Evolutionary conservation across 2,329 filamentous ascomycete genomes (phyloP).

Genomic region (Didymella segeticola): DNA sequence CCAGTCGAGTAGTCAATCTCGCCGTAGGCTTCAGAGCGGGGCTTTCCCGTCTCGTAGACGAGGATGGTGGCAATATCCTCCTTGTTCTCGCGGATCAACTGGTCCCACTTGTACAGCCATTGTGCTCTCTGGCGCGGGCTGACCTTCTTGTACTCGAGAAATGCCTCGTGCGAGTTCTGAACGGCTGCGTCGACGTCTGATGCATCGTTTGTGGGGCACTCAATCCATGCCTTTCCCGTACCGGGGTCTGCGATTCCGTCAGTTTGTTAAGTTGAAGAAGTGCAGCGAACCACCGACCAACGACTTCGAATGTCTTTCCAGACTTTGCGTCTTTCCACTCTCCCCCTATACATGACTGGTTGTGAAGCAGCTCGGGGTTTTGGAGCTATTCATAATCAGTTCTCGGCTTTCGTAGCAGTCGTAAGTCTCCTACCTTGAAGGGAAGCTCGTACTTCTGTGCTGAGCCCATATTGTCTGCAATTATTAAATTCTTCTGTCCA

Average conservation of each 20-base stretch:
- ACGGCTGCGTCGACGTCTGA: slow-evolving; percentile 69
- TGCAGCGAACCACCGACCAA: slow-evolving; percentile 49
- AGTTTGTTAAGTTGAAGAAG: neutral
- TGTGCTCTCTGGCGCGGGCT: slow-evolving; percentile 68
- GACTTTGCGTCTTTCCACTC: slow-evolving; percentile 64
- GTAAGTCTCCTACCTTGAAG: slow-evolving; percentile 49
- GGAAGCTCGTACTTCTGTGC: slow-evolving; percentile 47
- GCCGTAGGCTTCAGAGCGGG: slow-evolving; percentile 58
- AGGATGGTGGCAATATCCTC: slow-evolving; percentile 69
- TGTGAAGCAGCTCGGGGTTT: slow-evolving; percentile 61
- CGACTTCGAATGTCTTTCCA: slow-evolving; percentile 63
- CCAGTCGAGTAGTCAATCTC: slow-evolving; percentile 62
- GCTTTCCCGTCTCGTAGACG: slow-evolving; percentile 65
- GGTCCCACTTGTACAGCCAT: slow-evolving; percentile 69
- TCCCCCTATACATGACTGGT: slow-evolving; percentile 62
- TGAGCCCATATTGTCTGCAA: slow-evolving; percentile 28
- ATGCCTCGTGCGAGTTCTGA: slow-evolving; percentile 65
- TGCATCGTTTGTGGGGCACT: slow-evolving; percentile 56
- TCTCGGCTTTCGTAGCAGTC: too few relatives aligned
- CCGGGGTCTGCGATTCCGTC: slow-evolving; percentile 55
- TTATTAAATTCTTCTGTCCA: too few relatives aligned
- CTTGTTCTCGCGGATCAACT: slow-evolving; percentile 66
- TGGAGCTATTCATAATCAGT: slow-evolving; percentile 53
- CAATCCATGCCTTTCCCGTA: slow-evolving; percentile 57
- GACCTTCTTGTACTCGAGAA: slow-evolving; percentile 64